A percentile compares a stretch with the other conserved stretches of the same genome.
Evolutionary conservation across 1,284 basidiomycete genomes (phyloP).

Genomic region (Austroboletus niveus): DNA sequence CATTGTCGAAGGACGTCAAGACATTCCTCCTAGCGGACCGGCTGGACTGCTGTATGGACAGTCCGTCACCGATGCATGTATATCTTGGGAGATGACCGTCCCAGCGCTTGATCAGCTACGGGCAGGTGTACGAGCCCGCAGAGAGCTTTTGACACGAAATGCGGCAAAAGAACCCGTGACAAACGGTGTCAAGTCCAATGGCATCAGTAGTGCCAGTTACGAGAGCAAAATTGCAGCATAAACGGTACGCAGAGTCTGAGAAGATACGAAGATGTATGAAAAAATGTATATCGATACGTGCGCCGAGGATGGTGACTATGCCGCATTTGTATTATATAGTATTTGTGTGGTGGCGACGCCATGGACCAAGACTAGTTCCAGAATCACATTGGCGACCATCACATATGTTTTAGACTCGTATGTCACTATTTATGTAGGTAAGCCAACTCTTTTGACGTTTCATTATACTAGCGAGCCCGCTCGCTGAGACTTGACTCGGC

Average conservation of each 20-base stretch:
- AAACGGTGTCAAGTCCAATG: constrained; percentile 9
- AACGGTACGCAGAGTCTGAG: constrained; percentile 7
- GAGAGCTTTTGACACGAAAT: constrained; percentile 46
- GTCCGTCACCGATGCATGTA: constrained; percentile 87
- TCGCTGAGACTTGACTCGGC: too few relatives aligned
- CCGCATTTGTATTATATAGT: too few relatives aligned
- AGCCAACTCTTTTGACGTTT: too few relatives aligned
- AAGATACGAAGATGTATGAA: neutral
- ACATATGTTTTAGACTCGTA: too few relatives aligned
- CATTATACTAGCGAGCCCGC: too few relatives aligned
- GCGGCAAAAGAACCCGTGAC: constrained; percentile 14
- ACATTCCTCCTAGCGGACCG: constrained; percentile 78
- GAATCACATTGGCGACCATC: too few relatives aligned
- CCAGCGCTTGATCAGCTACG: constrained; percentile 78
- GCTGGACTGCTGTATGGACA: constrained; percentile 84
- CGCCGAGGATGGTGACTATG: too few relatives aligned
- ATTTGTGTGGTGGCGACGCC: too few relatives aligned
- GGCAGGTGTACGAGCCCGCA: constrained; percentile 75
- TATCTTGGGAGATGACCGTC: constrained; percentile 87
- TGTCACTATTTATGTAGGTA: too few relatives aligned
- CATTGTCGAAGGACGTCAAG: constrained; percentile 88
- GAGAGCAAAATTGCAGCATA: neutral
- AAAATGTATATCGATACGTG: too few relatives aligned
- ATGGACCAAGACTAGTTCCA: too few relatives aligned
- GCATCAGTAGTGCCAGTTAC: neutral